Percentiles rank a stretch among this genome's conserved stretches.
Evolutionary conservation across 148 eudicot genomes (phyloP).

Genomic region (Euryodendron excelsum): DNA sequence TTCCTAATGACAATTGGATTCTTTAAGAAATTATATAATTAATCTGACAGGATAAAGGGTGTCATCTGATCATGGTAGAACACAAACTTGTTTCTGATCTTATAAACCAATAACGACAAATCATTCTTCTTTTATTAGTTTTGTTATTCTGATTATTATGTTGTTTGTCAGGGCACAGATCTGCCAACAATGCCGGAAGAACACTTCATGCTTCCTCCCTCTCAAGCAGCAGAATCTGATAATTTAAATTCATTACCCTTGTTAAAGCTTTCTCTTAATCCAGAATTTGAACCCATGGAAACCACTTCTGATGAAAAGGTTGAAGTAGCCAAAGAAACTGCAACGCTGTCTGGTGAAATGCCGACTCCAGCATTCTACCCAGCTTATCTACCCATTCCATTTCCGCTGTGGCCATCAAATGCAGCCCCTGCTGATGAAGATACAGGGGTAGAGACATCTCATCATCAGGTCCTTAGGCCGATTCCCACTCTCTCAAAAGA

Average conservation of each 20-base stretch:
- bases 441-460: conserved; percentile 28
- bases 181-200: conserved; percentile 50
- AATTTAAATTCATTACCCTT: conserved; percentile 43
- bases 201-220: conserved; percentile 43
- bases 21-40: background rate
- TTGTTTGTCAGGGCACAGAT: conserved; percentile 47
- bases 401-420: conserved; percentile 57
- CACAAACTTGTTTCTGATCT: too few species aligned
- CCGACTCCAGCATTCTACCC: conserved; percentile 51
- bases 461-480: conserved; percentile 62
- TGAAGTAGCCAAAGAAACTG: conserved; percentile 35
- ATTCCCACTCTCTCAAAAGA: conserved; percentile 56
- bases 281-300: conserved; percentile 72
- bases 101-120: background rate
- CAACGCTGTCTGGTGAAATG: conserved; percentile 19
- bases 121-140: background rate
- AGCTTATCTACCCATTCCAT: conserved; percentile 49
- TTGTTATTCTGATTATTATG: background rate
- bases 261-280: conserved; percentile 64
- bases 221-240: conserved; percentile 35
- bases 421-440: conserved; percentile 35
- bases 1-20: background rate
- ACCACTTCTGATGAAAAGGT: conserved; percentile 31
- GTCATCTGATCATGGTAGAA: background rate
- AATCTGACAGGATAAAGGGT: background rate